Evolutionary conservation across 2,329 filamentous ascomycete genomes (phyloP).

Genomic region (Ascosphaera apis): DNA sequence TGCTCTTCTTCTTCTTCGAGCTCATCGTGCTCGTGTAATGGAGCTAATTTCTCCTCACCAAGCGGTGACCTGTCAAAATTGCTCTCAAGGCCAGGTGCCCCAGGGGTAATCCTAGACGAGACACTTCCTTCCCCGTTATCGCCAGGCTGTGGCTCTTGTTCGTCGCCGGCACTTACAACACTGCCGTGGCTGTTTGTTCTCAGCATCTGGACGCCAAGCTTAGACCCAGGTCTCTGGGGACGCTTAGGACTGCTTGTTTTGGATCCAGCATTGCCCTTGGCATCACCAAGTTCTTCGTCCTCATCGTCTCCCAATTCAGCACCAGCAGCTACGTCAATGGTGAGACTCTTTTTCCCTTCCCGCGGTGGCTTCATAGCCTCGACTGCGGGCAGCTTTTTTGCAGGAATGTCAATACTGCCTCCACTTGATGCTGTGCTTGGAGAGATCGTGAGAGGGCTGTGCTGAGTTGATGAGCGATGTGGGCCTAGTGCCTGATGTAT

Average conservation of each 20-base stretch:
- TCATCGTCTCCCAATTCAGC: constrained; percentile 84
- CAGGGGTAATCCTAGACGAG: constrained; percentile 2
- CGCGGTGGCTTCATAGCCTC: constrained; percentile 53
- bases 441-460: constrained; percentile 37
- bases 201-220: constrained; percentile 94
- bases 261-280: constrained; percentile 17
- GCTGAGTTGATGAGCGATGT: constrained; percentile 22
- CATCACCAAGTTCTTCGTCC: constrained; percentile 62
- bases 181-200: constrained; percentile 86
- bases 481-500: constrained; percentile 4
- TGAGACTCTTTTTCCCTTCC: constrained; percentile 44
- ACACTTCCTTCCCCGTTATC: constrained; percentile 12
- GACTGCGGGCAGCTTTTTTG: constrained; percentile 46
- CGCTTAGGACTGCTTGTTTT: constrained; percentile 26
- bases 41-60: background rate
- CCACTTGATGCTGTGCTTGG: constrained; percentile 39
- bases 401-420: constrained; percentile 25
- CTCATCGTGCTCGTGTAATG: background rate
- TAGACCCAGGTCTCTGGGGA: constrained; percentile 46
- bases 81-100: background rate
- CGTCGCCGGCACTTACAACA: constrained; percentile 27
- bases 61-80: background rate
- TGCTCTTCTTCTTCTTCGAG: background rate
- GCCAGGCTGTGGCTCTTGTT: constrained; percentile 14
- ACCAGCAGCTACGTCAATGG: constrained; percentile 33